Conservation (phyloP, 1,284 basidiomycete species). For the Rugosomyces carneus region DNA sequence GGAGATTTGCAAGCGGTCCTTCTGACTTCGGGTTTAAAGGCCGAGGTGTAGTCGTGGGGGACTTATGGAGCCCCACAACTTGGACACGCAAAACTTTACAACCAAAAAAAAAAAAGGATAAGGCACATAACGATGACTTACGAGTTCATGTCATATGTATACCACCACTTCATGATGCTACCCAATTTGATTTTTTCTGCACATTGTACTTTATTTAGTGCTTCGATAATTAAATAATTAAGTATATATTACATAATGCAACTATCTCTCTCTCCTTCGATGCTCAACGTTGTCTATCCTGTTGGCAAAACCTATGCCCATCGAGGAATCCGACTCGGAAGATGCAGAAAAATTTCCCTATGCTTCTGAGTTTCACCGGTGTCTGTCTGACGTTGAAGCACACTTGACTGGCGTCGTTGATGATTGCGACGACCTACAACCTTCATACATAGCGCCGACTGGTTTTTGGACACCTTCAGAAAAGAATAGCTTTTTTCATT, state of each 20-base stretch:
- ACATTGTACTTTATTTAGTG: neutral
- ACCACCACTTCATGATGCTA: conserved; percentile 1
- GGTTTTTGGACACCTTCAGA: conserved; percentile 62
- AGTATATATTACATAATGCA: too few species aligned
- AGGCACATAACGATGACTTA: neutral
- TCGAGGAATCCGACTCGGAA: conserved; percentile 17
- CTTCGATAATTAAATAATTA: too few species aligned
- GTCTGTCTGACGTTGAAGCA: conserved; percentile 26
- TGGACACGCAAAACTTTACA: too few species aligned
- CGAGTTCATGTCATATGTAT: conserved; percentile 1
- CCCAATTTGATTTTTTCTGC: neutral
- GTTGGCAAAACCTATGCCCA: conserved; percentile 11
- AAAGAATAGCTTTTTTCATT: conserved; percentile 67
- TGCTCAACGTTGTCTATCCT: neutral
- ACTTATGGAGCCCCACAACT: neutral
- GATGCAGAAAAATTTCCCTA: conserved; percentile 18
- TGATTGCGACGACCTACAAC: conserved; percentile 17
- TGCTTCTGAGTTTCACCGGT: conserved; percentile 23
- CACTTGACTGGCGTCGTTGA: conserved; percentile 27
- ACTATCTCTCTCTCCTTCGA: neutral
- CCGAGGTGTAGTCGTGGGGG: neutral
- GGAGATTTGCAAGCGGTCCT: neutral
- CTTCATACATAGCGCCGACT: conserved; percentile 40
- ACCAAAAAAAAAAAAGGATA: neutral
- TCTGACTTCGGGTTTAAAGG: neutral